Evolutionary conservation across 371 early-diverging fungal species (phyloP).

Genomic region (Mucor circinelloides): DNA sequence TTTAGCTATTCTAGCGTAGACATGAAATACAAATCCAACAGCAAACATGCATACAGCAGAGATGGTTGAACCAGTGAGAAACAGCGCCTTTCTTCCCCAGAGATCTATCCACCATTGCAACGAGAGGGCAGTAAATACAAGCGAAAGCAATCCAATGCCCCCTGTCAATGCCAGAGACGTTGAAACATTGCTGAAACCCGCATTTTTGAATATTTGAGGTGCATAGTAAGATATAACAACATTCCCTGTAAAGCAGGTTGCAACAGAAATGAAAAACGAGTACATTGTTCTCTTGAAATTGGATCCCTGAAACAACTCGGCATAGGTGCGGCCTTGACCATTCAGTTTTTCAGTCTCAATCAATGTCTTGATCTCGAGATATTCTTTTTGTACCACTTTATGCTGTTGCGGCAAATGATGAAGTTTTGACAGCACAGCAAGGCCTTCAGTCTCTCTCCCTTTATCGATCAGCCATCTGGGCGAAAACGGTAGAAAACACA

Average conservation of each 20-base stretch:
- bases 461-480: constrained; percentile 60
- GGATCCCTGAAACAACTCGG: constrained; percentile 36
- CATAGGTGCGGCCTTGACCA: constrained; percentile 29
- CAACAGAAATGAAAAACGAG: constrained; percentile 53
- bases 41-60: constrained; percentile 43
- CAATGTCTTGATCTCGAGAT: constrained; percentile 33
- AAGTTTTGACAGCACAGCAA: constrained; percentile 31
- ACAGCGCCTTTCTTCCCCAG: constrained; percentile 49
- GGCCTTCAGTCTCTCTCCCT: constrained; percentile 42
- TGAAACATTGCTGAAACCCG: constrained; percentile 38
- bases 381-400: constrained; percentile 31
- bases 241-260: constrained; percentile 67
- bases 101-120: constrained; percentile 56
- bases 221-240: constrained; percentile 57
- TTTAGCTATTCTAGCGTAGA: constrained; percentile 20
- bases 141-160: constrained; percentile 37
- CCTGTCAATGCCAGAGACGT: constrained; percentile 42
- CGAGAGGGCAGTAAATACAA: constrained; percentile 54
- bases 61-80: constrained; percentile 30
- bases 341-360: constrained; percentile 34
- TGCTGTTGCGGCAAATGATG: constrained; percentile 32
- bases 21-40: constrained; percentile 40
- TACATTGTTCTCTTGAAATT: constrained; percentile 34
- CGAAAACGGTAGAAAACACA: constrained; percentile 46
- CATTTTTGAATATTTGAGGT: constrained; percentile 41